Base-by-base conservation (phyloP, 2,329 filamentous ascomycete genomes). In the Aspergillus neotritici region DNA sequence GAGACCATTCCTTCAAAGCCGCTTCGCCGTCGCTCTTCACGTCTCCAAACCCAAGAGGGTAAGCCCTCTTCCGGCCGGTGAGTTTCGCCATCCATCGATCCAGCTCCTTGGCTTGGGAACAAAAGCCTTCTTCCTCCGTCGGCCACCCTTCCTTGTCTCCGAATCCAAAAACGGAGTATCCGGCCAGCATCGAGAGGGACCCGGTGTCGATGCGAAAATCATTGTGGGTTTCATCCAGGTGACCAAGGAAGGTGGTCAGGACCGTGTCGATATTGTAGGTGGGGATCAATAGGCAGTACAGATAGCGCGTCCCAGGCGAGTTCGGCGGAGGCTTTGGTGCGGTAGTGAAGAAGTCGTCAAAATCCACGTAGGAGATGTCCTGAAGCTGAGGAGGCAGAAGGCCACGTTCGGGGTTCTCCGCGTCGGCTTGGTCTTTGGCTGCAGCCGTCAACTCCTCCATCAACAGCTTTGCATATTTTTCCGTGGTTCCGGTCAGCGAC, bases 1-100 rank as follows among this genome's bases (percentile, higher is more conserved):
- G 64, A 6, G 77, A 73, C 91, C 91, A 98, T 62, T 95, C 88
- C 29, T 76, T 67, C 41, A 97, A 65, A 17, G 85, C 74, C 37
- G 77, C 66, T 14, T 74, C 70, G 14, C 82, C 79, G 61, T 93
- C 85, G n/a, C 69, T 75, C 66, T 89, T 94, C 44, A 86, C 79
- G 65, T 97, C 89, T 2, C 86, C 88, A 75, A 91, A 83, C 4
- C 93, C 93, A 5, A 97, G 72, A 0, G 91, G 91, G 57, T 85
- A 97, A 1, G 88, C 90, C 60, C 90, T 77, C 69, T 91, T 95
- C 49, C 84, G 79, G 2, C 80, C 84, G 0, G 90, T 95, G 57
- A 98, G 69, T 62, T 89, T 94, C n/a, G 91, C 89, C 86, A 98
- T 87, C 91, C 93, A 97, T 62, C 82, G 89, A 63, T 98, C 91